Base-by-base conservation (phyloP, 352 stramenopile genomes). In the Peronospora tabacina region DNA sequence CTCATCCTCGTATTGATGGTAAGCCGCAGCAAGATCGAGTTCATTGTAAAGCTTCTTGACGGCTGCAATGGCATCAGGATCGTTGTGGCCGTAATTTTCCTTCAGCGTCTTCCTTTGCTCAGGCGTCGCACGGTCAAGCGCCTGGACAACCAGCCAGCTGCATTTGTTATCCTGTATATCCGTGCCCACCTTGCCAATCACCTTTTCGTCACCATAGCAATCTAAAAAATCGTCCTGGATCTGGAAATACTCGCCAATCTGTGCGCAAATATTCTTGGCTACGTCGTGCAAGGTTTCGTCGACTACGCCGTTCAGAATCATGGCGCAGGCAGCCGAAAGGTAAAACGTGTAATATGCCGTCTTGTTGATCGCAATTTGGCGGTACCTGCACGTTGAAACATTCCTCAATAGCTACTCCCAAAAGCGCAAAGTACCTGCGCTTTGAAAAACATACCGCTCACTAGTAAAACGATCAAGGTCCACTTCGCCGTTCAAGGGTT, bases 161-260 rank as follows among this genome's bases (percentile, higher is more conserved):
- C 96, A 99, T 74, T 99, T 99, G 66, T 95, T 98, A 70, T 99
- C 97, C 70, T 98, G 90, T 70, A 99, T 99, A 71, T 99, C 97
- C 12, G 96, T 99, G 53, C 94, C 93, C 33, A 92, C 71, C 66
- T 97, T 97, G 55, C 91, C 91, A 45, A 97, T 95, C 45, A 97
- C 86, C 30, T 84, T 62, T 9, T 89, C 85, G 45, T 95, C 82
- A 37, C 87, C 97, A 68, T 96, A 99, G 73, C 94, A 98, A 75
- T 99, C 97, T 5, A 99, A 72, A 61, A 94, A 98, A 72, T 99
- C 96, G 71, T 99, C 97, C 69, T 99, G 97, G 49, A 98, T 94
- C 77, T 99, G 97, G 66, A 99, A 99, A 66, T 99, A 99, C 66
- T 97, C 87, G 35, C 97, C 97, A 55, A 99, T 98, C 48, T 87